phyloP scores from a whole-genome alignment of 2,329 filamentous ascomycete genomes.

The Botryotinia convoluta region DNA sequence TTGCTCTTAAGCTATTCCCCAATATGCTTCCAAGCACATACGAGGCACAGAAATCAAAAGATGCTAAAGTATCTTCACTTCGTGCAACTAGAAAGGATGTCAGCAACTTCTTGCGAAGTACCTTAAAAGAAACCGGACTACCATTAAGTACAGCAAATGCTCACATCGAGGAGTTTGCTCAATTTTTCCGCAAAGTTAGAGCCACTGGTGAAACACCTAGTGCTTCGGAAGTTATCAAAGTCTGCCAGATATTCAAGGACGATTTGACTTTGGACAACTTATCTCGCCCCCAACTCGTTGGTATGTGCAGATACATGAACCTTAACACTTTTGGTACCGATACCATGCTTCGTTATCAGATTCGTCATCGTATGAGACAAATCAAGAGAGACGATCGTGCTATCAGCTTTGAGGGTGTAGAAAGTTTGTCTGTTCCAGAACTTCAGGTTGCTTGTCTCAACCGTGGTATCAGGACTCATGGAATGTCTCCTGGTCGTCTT shows the following conservation, averaged over 20 bases:
- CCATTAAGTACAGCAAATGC: constrained; percentile 81
- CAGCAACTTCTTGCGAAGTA: constrained; percentile 83
- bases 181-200: constrained; percentile 96
- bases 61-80: constrained; percentile 78
- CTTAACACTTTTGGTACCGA: constrained; percentile 96
- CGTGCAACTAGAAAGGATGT: constrained; percentile 90
- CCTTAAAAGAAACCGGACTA: constrained; percentile 87
- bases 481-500: constrained; percentile 82
- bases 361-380: constrained; percentile 96
- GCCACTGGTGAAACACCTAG: constrained; percentile 88
- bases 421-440: constrained; percentile 88
- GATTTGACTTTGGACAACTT: constrained; percentile 96
- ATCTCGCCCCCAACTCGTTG: constrained; percentile 90
- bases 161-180: constrained; percentile 88
- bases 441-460: constrained; percentile 89
- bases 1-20: constrained; percentile 92
- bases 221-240: constrained; percentile 89
- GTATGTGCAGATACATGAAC: constrained; percentile 98
- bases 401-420: constrained; percentile 90
- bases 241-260: constrained; percentile 98
- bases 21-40: constrained; percentile 97
- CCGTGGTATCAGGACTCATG: constrained; percentile 88
- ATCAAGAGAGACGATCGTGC: constrained; percentile 97
- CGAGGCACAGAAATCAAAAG: constrained; percentile 86
- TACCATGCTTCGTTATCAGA: constrained; percentile 94